phyloP scores from a whole-genome alignment of 2,329 filamentous ascomycete genomes.

The Raffaelea albimanens region DNA sequence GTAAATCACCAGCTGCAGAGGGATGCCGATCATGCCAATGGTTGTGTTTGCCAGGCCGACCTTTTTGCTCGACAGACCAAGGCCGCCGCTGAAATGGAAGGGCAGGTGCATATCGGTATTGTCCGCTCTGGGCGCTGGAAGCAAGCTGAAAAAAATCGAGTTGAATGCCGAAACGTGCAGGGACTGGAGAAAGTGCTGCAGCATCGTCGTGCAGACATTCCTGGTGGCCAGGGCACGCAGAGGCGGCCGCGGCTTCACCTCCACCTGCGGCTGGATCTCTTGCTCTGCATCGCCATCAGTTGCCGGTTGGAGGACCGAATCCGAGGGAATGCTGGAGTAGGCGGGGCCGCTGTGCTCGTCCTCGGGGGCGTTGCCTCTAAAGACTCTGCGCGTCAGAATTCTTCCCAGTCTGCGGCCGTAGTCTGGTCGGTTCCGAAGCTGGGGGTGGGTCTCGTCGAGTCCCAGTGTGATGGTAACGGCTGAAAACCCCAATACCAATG shows the following conservation, averaged over 20 bases:
- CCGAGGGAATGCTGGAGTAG: too few species aligned
- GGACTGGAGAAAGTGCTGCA: conserved; percentile 3
- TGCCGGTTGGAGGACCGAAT: too few species aligned
- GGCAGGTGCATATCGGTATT: neutral
- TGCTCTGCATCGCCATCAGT: neutral
- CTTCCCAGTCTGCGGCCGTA: neutral
- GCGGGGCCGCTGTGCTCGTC: neutral
- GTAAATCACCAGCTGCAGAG: conserved; percentile 1
- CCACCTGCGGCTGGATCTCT: too few species aligned
- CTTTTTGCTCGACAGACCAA: conserved; percentile 2
- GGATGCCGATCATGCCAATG: conserved; percentile 1
- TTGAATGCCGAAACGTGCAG: conserved; percentile 4
- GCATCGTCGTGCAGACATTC: neutral
- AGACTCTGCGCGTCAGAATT: neutral
- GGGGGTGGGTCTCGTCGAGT: conserved; percentile 3
- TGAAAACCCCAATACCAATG: neutral
- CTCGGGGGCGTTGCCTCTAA: neutral
- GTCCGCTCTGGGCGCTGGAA: neutral
- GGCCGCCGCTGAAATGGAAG: conserved; percentile 1
- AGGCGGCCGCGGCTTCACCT: neutral
- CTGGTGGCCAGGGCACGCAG: neutral
- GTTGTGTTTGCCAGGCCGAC: conserved; percentile 3
- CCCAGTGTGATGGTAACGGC: neutral
- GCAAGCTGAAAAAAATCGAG: neutral
- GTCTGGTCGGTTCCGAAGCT: neutral